These are phyloP conservation scores for Macrophomina tecta DNA, from an alignment of 2,329 filamentous ascomycete genomes.

Conservation along the genomic window DNA sequence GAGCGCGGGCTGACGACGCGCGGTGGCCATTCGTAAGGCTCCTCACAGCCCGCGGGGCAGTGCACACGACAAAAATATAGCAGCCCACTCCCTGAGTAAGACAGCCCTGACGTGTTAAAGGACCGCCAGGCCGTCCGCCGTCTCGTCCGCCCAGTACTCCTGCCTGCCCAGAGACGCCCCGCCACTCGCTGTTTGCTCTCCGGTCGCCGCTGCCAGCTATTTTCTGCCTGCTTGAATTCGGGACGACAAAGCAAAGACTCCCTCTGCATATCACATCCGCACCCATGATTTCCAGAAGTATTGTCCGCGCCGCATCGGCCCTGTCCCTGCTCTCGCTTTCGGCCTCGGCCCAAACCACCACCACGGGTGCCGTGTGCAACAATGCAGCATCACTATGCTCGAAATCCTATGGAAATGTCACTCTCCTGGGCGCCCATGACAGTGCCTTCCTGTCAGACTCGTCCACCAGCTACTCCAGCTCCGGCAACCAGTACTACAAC, in stretches of 20 bases:
- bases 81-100: constrained; percentile 12
- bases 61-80: constrained; percentile 19
- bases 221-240: neutral
- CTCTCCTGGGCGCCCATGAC: constrained; percentile 75
- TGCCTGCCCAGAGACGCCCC: neutral
- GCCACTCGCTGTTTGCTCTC: constrained; percentile 6
- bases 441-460: constrained; percentile 69
- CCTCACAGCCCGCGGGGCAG: constrained; percentile 12
- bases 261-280: neutral
- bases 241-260: no score
- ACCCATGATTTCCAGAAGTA: constrained; percentile 20
- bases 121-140: neutral
- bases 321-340: constrained; percentile 18
- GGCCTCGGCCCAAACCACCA: constrained; percentile 9
- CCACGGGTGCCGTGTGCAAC: constrained; percentile 64
- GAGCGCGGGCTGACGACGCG: constrained; percentile 23
- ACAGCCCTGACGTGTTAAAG: neutral
- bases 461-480: constrained; percentile 62
- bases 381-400: constrained; percentile 74
- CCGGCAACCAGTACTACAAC: constrained; percentile 73
- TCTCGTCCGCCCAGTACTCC: neutral
- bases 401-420: constrained; percentile 72
- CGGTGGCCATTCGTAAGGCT: constrained; percentile 12
- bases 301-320: constrained; percentile 17
- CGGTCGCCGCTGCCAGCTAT: neutral